Percentiles rank a stretch among this genome's conserved stretches.
These are phyloP conservation scores for Pichia membranifaciens DNA, from an alignment of 805 yeast species.

Conservation along the genomic window DNA sequence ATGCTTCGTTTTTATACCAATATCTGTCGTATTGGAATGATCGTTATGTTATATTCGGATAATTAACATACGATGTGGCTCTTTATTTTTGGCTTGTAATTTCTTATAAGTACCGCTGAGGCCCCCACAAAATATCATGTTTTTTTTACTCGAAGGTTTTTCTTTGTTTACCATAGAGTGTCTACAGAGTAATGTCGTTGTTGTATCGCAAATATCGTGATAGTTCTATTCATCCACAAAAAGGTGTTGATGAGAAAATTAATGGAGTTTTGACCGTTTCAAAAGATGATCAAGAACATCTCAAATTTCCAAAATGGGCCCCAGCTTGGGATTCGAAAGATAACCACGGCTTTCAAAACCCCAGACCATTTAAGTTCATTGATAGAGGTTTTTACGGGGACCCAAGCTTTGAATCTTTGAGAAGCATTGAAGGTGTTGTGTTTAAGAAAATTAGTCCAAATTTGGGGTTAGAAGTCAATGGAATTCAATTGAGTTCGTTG, in stretches of 20 bases:
- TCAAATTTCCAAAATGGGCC: slow-evolving; percentile 11
- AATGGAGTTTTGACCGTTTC: slow-evolving; percentile 14
- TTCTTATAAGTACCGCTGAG: too few species aligned
- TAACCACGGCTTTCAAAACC: slow-evolving; percentile 26
- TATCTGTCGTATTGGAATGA: too few species aligned
- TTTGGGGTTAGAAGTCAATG: slow-evolving; percentile 59
- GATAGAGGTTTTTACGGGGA: slow-evolving; percentile 68
- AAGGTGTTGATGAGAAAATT: background rate
- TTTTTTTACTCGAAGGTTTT: too few species aligned
- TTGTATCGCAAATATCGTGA: background rate
- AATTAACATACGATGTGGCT: too few species aligned
- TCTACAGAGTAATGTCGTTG: background rate
- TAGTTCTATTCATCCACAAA: slow-evolving; percentile 1
- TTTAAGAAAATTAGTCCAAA: slow-evolving; percentile 54
- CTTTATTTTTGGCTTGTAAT: too few species aligned
- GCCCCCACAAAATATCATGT: too few species aligned
- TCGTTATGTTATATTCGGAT: too few species aligned
- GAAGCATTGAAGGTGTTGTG: slow-evolving; percentile 18
- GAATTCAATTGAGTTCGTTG: slow-evolving; percentile 54
- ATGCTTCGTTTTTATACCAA: too few species aligned
- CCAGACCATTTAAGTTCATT: slow-evolving; percentile 46
- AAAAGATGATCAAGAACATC: background rate
- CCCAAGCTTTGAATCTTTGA: slow-evolving; percentile 32
- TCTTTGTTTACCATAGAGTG: too few species aligned
- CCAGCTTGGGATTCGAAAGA: slow-evolving; percentile 15